Conservation (phyloP, 768 basidiomycete genomes). For the Mycena galopus region DNA sequence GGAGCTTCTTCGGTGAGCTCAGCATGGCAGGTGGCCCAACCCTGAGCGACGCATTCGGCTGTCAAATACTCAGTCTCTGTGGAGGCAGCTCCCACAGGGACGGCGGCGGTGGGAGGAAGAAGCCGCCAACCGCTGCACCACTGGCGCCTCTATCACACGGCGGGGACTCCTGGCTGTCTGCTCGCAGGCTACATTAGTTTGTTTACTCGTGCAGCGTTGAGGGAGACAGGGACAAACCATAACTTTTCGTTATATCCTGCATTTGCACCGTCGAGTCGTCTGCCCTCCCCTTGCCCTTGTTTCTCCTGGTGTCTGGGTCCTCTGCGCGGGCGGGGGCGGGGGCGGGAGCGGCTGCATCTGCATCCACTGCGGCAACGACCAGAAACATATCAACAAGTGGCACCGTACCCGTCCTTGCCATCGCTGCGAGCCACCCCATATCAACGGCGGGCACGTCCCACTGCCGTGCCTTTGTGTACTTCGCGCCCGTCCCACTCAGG, state of each 20-base stretch:
- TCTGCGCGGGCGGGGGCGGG: too few species aligned
- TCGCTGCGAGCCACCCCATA: constrained; percentile 75
- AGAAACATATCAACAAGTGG: constrained; percentile 52
- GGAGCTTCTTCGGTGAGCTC: constrained; percentile 25
- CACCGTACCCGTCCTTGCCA: constrained; percentile 67
- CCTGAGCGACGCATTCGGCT: neutral
- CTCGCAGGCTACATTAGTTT: neutral
- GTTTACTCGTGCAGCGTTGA: neutral
- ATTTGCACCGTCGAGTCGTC: constrained; percentile 2
- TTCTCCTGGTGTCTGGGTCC: constrained; percentile 10
- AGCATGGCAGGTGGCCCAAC: constrained; percentile 12
- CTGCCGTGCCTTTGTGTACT: constrained; percentile 82
- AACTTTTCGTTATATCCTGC: constrained; percentile 4
- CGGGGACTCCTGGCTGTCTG: constrained; percentile 1
- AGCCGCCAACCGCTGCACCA: neutral
- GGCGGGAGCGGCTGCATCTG: neutral
- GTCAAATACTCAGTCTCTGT: neutral
- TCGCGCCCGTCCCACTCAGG: constrained; percentile 75
- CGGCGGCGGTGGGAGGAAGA: neutral
- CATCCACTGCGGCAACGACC: constrained; percentile 29
- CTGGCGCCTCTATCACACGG: neutral
- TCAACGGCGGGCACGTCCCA: constrained; percentile 85
- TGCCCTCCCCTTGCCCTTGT: constrained; percentile 5
- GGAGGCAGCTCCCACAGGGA: neutral
- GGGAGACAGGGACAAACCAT: neutral